Evolutionary conservation across 148 eudicot species (phyloP).

Genomic region (Oxyria digyna): DNA sequence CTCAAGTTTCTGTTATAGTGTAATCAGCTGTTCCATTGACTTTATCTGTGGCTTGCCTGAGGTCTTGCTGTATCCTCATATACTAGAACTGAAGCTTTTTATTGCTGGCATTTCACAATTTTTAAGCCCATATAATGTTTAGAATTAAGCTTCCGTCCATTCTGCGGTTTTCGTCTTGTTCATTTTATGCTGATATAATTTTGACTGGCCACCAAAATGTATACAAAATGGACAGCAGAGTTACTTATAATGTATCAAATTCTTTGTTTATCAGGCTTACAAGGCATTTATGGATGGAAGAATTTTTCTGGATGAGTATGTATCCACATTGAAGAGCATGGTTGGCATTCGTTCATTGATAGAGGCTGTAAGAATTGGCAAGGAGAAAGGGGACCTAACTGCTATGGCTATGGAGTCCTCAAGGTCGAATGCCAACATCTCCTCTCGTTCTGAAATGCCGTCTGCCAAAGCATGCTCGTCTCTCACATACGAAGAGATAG

Average conservation of each 20-base stretch:
- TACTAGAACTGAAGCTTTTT: neutral
- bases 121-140: neutral
- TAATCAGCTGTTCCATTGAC: neutral
- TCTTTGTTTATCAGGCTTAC: slow-evolving; percentile 36
- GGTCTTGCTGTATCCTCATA: neutral
- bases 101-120: neutral
- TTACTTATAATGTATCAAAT: neutral
- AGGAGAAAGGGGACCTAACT: slow-evolving; percentile 64
- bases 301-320: slow-evolving; percentile 39
- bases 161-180: neutral
- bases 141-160: neutral
- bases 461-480: slow-evolving; percentile 63
- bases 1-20: neutral
- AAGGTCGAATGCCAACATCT: slow-evolving; percentile 23
- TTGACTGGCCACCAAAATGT: neutral
- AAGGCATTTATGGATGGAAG: slow-evolving; percentile 50
- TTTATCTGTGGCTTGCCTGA: neutral
- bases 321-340: slow-evolving; percentile 40
- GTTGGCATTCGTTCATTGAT: slow-evolving; percentile 49
- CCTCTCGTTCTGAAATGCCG: slow-evolving; percentile 41
- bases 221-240: neutral
- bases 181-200: neutral
- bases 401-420: slow-evolving; percentile 36
- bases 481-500: slow-evolving; percentile 54
- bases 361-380: slow-evolving; percentile 66